These are phyloP conservation scores for Lumnitzera racemosa DNA, from an alignment of 345 rosid species.

Conservation along the genomic window DNA sequence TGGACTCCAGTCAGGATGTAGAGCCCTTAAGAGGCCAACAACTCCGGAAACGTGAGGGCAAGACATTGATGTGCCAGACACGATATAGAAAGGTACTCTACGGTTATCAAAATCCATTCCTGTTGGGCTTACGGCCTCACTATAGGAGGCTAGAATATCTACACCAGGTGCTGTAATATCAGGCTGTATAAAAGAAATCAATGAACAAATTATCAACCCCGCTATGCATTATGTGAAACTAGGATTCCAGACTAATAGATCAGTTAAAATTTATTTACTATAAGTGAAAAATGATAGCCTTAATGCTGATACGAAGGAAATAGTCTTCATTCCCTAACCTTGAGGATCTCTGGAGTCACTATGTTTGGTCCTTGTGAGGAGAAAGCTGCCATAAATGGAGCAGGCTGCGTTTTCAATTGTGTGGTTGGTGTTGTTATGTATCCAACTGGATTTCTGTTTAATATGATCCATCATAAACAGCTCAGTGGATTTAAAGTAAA, in stretches of 20 bases:
- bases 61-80: constrained; percentile 29
- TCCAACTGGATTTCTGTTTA: constrained; percentile 36
- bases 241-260: too few relatives aligned
- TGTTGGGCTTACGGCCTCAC: constrained; percentile 29
- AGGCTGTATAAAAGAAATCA: constrained; percentile 25
- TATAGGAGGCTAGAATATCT: constrained; percentile 50
- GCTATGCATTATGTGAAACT: too few relatives aligned
- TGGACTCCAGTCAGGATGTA: constrained; percentile 29
- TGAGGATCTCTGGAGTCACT: constrained; percentile 53
- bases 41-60: constrained; percentile 35
- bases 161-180: constrained; percentile 87
- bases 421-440: constrained; percentile 27
- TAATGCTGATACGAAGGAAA: neutral
- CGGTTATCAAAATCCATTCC: constrained; percentile 26
- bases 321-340: constrained; percentile 16
- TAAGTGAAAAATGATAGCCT: neutral
- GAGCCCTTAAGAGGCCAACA: constrained; percentile 17
- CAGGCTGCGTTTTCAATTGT: constrained; percentile 25
- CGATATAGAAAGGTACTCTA: constrained; percentile 23
- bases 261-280: neutral
- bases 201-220: neutral
- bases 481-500: neutral
- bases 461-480: neutral
- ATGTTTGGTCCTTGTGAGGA: constrained; percentile 63
- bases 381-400: constrained; percentile 67